Percentiles rank a stretch among this genome's conserved stretches.
phyloP scores from a whole-genome alignment of 176 grass and related monocot species.

The Alopecurus myosuroides region DNA sequence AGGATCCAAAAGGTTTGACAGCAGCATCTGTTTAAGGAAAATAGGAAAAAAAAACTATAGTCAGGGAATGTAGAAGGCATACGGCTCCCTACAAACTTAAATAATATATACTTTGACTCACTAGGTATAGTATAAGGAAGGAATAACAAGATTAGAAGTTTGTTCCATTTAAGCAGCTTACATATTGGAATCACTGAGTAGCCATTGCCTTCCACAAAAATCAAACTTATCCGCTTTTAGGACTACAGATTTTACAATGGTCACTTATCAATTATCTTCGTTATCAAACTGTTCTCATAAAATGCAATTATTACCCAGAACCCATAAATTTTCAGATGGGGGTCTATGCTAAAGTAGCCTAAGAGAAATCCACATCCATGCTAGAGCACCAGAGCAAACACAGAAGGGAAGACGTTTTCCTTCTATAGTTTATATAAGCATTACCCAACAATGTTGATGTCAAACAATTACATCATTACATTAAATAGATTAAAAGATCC shows the following conservation, averaged over 20 bases:
- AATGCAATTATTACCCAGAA: not conserved
- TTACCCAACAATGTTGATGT: not conserved
- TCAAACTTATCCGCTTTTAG: not conserved
- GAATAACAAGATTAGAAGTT: not conserved
- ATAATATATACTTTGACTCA: not conserved
- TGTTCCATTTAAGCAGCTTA: not conserved
- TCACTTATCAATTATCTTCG: not conserved
- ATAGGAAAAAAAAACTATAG: too few species aligned
- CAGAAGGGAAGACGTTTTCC: not conserved
- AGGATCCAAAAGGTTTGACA: constrained; percentile 76
- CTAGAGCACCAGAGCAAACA: not conserved
- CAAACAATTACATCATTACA: not conserved
- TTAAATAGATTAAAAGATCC: not conserved
- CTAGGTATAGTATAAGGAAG: not conserved
- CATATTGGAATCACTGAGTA: not conserved
- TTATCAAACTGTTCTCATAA: not conserved
- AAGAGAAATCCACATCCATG: not conserved
- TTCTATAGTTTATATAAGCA: not conserved
- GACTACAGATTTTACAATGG: not conserved
- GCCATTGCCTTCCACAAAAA: not conserved
- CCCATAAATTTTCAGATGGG: not conserved
- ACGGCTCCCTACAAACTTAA: not conserved
- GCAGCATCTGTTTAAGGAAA: too few species aligned
- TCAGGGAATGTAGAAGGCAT: too few species aligned
- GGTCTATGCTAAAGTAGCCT: not conserved